Evolutionary conservation across 805 yeast genomes (phyloP), one percentile per base, ranked within the genome.

Genomic region (Candida multigemmis): DNA sequence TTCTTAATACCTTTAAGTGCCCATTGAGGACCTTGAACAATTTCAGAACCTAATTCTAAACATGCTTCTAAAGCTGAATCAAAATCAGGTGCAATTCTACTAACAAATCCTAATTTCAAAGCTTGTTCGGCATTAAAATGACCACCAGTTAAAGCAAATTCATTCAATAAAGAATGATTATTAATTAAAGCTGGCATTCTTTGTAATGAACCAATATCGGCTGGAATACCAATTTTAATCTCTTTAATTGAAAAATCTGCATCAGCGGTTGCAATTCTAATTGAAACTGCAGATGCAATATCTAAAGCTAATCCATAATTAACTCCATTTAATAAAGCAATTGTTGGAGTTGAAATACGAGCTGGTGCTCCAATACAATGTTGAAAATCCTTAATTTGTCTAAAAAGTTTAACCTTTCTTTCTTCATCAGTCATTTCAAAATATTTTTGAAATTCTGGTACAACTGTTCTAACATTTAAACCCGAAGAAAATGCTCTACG

Each of bases 181-280:
- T 65, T 65, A 12, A 67, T 65, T 1, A 75, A 31, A 12, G 44
- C 42, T 4, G 83, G 77, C 31, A 79, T 42, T 43, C 89, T 61
- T 50, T 81, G 87, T 32, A 81, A 56, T 1, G 82, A 65, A 4
- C 93, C 93, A 42, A 81, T 77, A 46, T 82, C 91, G 2, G 91
- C 86, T 20, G 82, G 68, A 44, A 82, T 62, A 3, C 89, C 91
- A 28, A 81, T 61, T 35, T 74, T 71, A 33, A 80, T 73, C 51
- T 81, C 93, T 31, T 78, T 69, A 31, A 82, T 68, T 22, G 79
- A 65, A 36, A 78, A 61, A 21, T 44, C 51, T 9, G 70, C 65
- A 36, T 69, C 78, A 16, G 53, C 52, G 3, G 74, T 53, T 7
- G 74, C 72, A 8, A 75, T 47, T 27, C 87, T 64, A 14, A 81